These are phyloP conservation scores for Astrothelium macrocarpum DNA, from an alignment of 495 filamentous ascomycete species.

Conservation along the genomic window DNA sequence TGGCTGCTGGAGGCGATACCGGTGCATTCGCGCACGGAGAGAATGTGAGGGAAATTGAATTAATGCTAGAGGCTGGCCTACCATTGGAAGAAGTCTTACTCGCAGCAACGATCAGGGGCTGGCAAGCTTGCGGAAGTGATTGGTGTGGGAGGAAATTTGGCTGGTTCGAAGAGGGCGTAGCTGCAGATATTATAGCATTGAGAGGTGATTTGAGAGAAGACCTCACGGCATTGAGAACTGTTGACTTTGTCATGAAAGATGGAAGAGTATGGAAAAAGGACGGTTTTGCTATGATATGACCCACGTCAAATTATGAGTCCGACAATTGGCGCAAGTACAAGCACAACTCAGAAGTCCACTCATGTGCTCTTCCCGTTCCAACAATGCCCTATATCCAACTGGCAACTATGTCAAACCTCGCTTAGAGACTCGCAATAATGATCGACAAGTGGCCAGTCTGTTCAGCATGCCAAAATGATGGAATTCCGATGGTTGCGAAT, in stretches of 20 bases:
- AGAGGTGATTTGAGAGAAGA: slow-evolving; percentile 27
- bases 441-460: no score
- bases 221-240: slow-evolving; percentile 34
- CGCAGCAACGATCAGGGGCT: slow-evolving; percentile 39
- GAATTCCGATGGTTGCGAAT: no score
- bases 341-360: no score
- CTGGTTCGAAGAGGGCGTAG: slow-evolving; percentile 36
- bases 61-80: slow-evolving; percentile 42
- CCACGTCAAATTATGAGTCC: no score
- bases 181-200: slow-evolving; percentile 41
- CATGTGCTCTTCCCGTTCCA: no score
- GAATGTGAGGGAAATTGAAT: slow-evolving; percentile 41
- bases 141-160: slow-evolving; percentile 41
- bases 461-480: no score
- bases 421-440: no score
- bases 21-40: slow-evolving; percentile 43
- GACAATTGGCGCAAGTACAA: no score
- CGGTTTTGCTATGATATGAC: slow-evolving; percentile 13
- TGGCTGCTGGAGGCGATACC: slow-evolving; percentile 42
- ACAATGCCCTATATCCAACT: no score
- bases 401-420: no score
- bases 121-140: slow-evolving; percentile 44
- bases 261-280: slow-evolving; percentile 34
- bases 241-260: slow-evolving; percentile 46
- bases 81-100: slow-evolving; percentile 39